Conservation (phyloP, 495 filamentous ascomycete species). For the Podospora pseudopauciseta region DNA sequence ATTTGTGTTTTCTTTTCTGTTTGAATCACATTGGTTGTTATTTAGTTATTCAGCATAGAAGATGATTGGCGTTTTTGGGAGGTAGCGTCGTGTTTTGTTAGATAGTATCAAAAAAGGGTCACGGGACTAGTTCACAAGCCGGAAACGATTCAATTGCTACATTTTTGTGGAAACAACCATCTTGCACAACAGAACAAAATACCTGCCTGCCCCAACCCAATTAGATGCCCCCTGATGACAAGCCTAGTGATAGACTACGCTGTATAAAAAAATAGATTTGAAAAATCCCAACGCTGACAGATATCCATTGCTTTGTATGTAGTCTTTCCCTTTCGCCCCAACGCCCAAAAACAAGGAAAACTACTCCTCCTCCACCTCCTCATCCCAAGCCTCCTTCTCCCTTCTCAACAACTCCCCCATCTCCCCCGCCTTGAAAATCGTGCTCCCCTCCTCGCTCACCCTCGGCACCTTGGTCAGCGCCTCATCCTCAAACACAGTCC, state of each 20-base stretch:
- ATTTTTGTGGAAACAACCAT: too few species aligned
- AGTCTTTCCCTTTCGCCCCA: too few species aligned
- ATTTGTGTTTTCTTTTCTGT: constrained; percentile 3
- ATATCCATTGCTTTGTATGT: background rate
- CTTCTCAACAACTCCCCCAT: constrained; percentile 56
- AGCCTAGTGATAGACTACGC: too few species aligned
- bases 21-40: background rate
- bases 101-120: background rate
- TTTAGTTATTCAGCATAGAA: background rate
- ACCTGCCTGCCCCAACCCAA: too few species aligned
- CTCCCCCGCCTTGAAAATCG: constrained; percentile 59
- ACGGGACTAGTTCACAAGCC: background rate
- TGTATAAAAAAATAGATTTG: too few species aligned
- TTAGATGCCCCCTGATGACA: too few species aligned
- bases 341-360: background rate
- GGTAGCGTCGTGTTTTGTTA: background rate
- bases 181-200: too few species aligned
- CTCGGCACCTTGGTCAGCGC: constrained; percentile 47
- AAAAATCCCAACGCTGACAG: background rate
- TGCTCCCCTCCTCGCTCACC: constrained; percentile 37
- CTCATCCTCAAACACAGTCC: constrained; percentile 78
- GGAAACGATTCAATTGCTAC: too few species aligned
- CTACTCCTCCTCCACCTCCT: constrained; percentile 54
- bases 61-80: background rate
- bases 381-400: constrained; percentile 75